Conservation (phyloP, 192 early-diverging fungal genomes). For the Backusella parvicylindrica region DNA sequence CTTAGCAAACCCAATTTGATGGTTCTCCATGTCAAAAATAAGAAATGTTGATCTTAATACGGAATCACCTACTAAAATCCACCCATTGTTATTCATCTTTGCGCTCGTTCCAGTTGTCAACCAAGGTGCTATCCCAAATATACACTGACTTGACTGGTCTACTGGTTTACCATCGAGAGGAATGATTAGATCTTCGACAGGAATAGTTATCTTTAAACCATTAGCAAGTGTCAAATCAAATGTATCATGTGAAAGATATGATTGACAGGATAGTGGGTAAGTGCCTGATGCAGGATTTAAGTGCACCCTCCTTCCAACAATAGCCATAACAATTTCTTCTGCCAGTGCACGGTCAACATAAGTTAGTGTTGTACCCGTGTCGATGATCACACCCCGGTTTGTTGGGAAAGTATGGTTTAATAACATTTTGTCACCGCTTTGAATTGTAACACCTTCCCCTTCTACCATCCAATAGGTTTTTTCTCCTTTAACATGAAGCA, state of each 20-base stretch:
- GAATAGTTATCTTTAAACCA: not conserved
- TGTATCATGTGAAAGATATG: not conserved
- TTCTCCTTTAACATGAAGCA: not conserved
- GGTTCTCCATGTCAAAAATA: constrained; percentile 22
- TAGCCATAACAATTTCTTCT: not conserved
- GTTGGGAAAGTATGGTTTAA: not conserved
- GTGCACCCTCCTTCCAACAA: not conserved
- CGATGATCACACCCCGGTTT: constrained; percentile 16
- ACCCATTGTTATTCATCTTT: constrained; percentile 13
- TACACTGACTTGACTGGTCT: not conserved
- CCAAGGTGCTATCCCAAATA: constrained; percentile 31
- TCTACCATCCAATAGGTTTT: constrained; percentile 29
- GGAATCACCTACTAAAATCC: constrained; percentile 27
- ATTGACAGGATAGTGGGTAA: constrained; percentile 1
- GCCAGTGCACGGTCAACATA: constrained; percentile 17
- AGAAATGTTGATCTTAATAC: constrained; percentile 21
- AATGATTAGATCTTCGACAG: constrained; percentile 6
- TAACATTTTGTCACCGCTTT: not conserved
- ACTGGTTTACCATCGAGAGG: constrained; percentile 6
- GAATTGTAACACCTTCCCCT: constrained; percentile 8
- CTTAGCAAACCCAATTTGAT: constrained; percentile 29
- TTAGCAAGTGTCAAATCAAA: not conserved
- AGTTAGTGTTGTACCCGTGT: constrained; percentile 25
- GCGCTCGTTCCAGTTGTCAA: not conserved
- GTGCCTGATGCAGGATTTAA: not conserved